Base-by-base conservation (phyloP, 192 early-diverging fungal species). In the Rhizoclosmatium sp. region DNA sequence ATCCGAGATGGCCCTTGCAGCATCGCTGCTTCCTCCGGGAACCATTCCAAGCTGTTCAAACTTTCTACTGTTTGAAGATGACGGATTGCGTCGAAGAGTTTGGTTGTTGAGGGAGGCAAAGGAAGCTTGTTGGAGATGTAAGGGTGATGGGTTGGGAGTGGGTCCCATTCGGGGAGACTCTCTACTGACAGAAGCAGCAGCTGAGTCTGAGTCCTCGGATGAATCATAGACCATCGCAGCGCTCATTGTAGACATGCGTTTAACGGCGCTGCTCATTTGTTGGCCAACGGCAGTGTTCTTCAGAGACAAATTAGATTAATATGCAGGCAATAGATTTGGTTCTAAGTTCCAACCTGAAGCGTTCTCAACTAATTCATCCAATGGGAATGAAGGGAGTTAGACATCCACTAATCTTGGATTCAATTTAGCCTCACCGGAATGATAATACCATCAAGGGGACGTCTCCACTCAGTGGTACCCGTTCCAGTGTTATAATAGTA, bases 401-500 rank as follows among this genome's bases (percentile, higher is more conserved):
- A 31, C 31, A 31, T 31, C 31, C 31, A 31, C 31, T 31, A 31
- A 31, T 31, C 31, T 31, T 31, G 2, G 1, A 42, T 40, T 40
- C 47, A 45, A 75, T 47, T 9, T 14, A 16, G 10, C 1, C 81
- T 77, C 88, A 92, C 92, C 82, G 95, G 93, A 56, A 97, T 90
- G 23, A 97, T 86, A 19, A 86, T 88, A 31, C 92, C 92, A 71
- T 85, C 80, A 10, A 85, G 82, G 19, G 98, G 98, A 71, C 89
- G 82, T 40, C 88, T 81, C 98, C 98, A 99, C 81, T 96, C 95
- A 44, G 95, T 96, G 59, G 92, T 86, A 51, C 93, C 92, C 0
- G 96, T 94, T 59, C 85, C 85, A 2, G 95, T 93, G 85, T 96
- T 93, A 87, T 98, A 98, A 84, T 96, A 98, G 79, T 97, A 99